phyloP scores from a whole-genome alignment of 2,329 filamentous ascomycete species.

The Hypomyces rosellus region DNA sequence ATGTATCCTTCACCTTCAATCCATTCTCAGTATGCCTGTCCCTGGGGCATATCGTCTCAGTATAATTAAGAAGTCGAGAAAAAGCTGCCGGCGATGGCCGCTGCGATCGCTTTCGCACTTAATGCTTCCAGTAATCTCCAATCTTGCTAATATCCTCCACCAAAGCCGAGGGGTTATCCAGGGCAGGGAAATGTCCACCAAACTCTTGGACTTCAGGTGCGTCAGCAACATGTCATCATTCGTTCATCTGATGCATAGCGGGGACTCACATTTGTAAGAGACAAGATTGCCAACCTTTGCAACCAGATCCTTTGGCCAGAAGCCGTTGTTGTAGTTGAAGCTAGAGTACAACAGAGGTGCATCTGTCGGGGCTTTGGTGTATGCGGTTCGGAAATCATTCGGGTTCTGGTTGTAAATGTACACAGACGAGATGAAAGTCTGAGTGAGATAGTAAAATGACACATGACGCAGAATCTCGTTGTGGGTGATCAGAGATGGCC shows the following conservation, averaged over 20 bases:
- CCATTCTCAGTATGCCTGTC: no score
- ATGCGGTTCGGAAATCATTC: conserved; percentile 9
- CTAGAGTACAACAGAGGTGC: conserved; percentile 13
- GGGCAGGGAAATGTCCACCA: conserved; percentile 11
- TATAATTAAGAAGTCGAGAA: no score
- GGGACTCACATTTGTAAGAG: conserved; percentile 9
- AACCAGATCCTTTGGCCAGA: conserved; percentile 12
- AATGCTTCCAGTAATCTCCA: conserved; percentile 6
- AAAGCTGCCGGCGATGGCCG: no score
- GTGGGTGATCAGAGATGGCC: conserved; percentile 12
- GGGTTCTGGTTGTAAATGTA: conserved; percentile 15
- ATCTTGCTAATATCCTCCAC: conserved; percentile 9
- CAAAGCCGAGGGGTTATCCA: conserved; percentile 12
- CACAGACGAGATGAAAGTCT: conserved; percentile 17
- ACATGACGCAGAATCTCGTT: conserved; percentile 17
- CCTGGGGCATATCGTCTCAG: no score
- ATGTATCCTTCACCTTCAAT: no score
- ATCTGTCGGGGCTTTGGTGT: conserved; percentile 11
- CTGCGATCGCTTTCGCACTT: no score
- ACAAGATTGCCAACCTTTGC: conserved; percentile 17
- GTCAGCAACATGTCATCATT: background rate
- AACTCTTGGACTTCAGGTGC: conserved; percentile 8
- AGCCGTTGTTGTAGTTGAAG: conserved; percentile 17
- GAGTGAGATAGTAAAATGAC: conserved; percentile 20
- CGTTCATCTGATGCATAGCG: no score